Evolutionary conservation across 169 alveolate genomes (phyloP), one percentile per base, ranked within the genome.

Genomic region (Sarcocystis neurona): DNA sequence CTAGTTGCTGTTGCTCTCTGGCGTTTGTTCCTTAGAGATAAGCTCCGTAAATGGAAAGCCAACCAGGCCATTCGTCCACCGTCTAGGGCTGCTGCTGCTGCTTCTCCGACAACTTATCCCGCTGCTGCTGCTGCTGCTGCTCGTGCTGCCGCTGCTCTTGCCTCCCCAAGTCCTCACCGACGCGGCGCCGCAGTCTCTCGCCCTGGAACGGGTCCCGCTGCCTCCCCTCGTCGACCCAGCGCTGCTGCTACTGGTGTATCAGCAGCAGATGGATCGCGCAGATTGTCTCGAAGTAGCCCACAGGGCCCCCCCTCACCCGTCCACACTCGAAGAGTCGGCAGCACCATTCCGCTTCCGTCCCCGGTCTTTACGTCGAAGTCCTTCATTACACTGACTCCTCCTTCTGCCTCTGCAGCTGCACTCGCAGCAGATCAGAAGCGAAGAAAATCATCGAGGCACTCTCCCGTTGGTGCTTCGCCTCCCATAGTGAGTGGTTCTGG

Each of bases 11-110:
- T n/a, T n/a, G n/a, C n/a, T n/a, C n/a, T n/a, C n/a, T n/a, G 60
- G 60, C 15, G 60, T 48, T 48, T 6, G 6, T 15, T 48, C 60
- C 60, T 27, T 43, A 63, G 75, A 15, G 75, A 63, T n/a, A 41
- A 63, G 34, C 43, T 63, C 44, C 75, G 75, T 37, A 63, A 63
- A 41, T 63, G 75, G 75, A 63, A 63, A 41, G 41, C 34, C 37
- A 63, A 63, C 75, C 75, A 63, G 20, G 32, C 32, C 12, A 30
- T 63, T n/a, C 32, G 32, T n/a, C 75, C 27, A n/a, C 75, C 44
- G 46, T 43, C 8, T n/a, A 41, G 27, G 43, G 75, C 75, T 1
- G 8, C 75, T 0, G 39, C 75, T 1, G 8, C 60, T 50, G n/a
- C n/a, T 50, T 10, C n/a, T 18, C n/a, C 60, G 18, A 18, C 18